A percentile compares a stretch with the other conserved stretches of the same genome.
Evolutionary conservation across 441 rosid species (phyloP).

Genomic region (Rhodomyrtus psidioides): DNA sequence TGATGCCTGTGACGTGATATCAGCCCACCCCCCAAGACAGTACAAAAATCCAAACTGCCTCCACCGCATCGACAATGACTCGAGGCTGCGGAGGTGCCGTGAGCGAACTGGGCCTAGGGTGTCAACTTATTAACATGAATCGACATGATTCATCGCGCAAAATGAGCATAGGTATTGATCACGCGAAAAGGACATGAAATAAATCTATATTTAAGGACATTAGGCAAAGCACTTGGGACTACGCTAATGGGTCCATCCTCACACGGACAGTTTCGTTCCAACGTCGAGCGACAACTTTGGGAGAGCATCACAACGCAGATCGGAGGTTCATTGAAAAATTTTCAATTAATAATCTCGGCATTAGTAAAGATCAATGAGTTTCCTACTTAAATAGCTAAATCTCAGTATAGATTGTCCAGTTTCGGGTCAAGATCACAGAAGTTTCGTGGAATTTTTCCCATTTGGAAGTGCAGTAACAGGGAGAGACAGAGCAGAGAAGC

Average conservation of each 20-base stretch:
- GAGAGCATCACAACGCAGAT: not conserved
- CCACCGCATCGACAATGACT: not conserved
- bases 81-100: too few relatives aligned
- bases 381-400: not conserved
- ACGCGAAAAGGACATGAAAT: not conserved
- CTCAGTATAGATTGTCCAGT: not conserved
- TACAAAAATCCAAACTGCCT: not conserved
- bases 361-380: not conserved
- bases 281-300: not conserved
- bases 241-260: not conserved
- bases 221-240: not conserved
- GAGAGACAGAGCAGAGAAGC: not conserved
- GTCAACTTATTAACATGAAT: not conserved
- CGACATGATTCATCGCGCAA: not conserved
- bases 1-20: not conserved
- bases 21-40: not conserved
- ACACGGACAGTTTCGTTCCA: not conserved
- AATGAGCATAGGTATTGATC: not conserved
- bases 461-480: not conserved
- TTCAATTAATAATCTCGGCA: not conserved
- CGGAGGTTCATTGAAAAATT: not conserved
- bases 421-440: not conserved
- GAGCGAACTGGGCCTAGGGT: not conserved
- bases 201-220: not conserved
- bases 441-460: not conserved